Evolutionary conservation across 2,329 filamentous ascomycete species (phyloP).

Genomic region (Metarhizium robertsii): DNA sequence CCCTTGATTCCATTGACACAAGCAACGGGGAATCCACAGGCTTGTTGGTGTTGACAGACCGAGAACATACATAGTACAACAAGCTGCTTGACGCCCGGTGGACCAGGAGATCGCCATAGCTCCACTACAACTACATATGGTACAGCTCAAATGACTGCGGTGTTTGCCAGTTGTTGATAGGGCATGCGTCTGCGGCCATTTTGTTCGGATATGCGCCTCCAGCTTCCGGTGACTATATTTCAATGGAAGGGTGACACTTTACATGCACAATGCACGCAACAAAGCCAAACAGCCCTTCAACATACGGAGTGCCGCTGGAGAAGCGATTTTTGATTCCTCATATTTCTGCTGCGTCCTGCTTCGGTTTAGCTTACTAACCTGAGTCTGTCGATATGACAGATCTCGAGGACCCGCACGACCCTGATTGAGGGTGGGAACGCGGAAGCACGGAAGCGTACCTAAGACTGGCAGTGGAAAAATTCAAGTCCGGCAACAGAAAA

Average conservation of each 20-base stretch:
- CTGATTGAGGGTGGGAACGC: not conserved
- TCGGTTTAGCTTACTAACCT: not conserved
- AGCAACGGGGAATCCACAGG: too few species aligned
- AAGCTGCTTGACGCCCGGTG: not conserved
- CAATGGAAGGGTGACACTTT: not conserved
- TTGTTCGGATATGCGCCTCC: not conserved
- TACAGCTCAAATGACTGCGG: not conserved
- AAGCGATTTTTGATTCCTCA: too few species aligned
- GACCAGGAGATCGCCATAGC: not conserved
- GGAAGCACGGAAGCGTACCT: not conserved
- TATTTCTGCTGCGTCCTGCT: too few species aligned
- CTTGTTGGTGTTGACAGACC: not conserved
- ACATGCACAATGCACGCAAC: too few species aligned
- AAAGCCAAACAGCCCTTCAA: too few species aligned
- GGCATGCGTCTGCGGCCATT: not conserved
- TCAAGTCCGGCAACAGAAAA: not conserved
- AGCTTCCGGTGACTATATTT: not conserved
- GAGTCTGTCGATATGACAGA: slow-evolving; percentile 1
- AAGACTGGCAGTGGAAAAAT: not conserved
- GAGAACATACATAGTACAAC: too few species aligned
- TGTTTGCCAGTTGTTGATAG: not conserved
- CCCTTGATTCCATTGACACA: too few species aligned
- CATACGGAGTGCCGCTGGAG: too few species aligned
- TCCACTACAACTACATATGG: not conserved
- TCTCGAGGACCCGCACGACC: slow-evolving; percentile 4